A percentile compares a stretch with the other conserved stretches of the same genome.
These are phyloP conservation scores for Saksenaea vasiformis DNA, from an alignment of 371 early-diverging fungal species.

Conservation along the genomic window DNA sequence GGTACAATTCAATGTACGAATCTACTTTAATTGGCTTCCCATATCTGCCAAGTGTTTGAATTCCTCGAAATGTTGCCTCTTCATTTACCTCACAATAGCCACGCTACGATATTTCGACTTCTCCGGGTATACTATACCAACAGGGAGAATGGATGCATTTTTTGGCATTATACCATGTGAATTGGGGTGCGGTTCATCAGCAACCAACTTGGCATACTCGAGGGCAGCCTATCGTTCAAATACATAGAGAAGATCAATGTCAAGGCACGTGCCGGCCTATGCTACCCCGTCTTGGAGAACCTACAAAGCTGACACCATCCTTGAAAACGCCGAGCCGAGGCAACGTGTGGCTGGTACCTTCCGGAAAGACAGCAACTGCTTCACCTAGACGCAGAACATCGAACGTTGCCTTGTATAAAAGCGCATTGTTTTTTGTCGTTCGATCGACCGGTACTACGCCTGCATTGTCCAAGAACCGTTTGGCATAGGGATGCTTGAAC, in stretches of 20 bases:
- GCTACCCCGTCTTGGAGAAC: constrained; percentile 6
- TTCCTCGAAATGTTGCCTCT: neutral
- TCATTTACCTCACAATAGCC: constrained; percentile 51
- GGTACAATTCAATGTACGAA: constrained; percentile 41
- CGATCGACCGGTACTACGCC: constrained; percentile 65
- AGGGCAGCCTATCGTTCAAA: constrained; percentile 40
- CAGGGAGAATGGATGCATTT: constrained; percentile 45
- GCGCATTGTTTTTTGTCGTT: constrained; percentile 53
- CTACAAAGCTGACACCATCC: constrained; percentile 54
- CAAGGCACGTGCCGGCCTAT: neutral
- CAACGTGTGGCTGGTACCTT: constrained; percentile 57
- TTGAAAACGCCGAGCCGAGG: constrained; percentile 46
- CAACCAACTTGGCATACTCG: constrained; percentile 48
- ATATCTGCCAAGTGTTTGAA: constrained; percentile 26
- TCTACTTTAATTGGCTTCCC: constrained; percentile 59
- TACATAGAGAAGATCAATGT: neutral
- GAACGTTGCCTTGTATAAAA: constrained; percentile 50
- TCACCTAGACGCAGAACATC: constrained; percentile 51
- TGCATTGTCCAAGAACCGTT: constrained; percentile 38
- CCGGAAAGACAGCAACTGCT: constrained; percentile 60
- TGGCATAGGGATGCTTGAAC: constrained; percentile 46
- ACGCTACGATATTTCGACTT: constrained; percentile 59
- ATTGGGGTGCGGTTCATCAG: constrained; percentile 28
- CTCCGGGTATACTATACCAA: constrained; percentile 59
- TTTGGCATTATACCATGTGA: constrained; percentile 26